Evolutionary conservation across 2,329 filamentous ascomycete genomes (phyloP).

Genomic region (Blumeria graminis): DNA sequence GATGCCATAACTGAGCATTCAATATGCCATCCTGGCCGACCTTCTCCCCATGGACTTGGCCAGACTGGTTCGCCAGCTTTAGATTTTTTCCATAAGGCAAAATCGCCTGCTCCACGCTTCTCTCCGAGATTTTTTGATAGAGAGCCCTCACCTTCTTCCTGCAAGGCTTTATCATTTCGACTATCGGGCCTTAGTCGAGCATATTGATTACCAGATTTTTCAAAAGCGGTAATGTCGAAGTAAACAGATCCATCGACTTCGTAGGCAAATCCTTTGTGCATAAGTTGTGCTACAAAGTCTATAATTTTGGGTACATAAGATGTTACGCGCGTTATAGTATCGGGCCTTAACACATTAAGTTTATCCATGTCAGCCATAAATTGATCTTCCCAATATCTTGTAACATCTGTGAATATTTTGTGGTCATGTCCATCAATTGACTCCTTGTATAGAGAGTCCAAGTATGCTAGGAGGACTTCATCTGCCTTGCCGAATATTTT

Average conservation of each 20-base stretch:
- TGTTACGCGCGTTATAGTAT: slow-evolving; percentile 70
- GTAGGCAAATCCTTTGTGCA: slow-evolving; percentile 73
- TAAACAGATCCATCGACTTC: slow-evolving; percentile 68
- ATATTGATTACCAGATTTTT: slow-evolving; percentile 64
- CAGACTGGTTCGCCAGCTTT: slow-evolving; percentile 84
- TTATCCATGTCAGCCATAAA: slow-evolving; percentile 76
- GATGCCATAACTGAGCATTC: slow-evolving; percentile 94
- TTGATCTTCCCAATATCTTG: slow-evolving; percentile 61
- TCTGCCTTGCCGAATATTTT: slow-evolving; percentile 30
- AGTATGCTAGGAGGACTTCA: slow-evolving; percentile 54
- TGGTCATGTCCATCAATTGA: slow-evolving; percentile 36
- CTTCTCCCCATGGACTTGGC: slow-evolving; percentile 69
- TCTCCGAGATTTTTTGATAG: slow-evolving; percentile 34
- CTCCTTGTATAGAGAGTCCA: slow-evolving; percentile 46
- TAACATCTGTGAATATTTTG: slow-evolving; percentile 65
- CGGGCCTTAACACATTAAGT: slow-evolving; percentile 63
- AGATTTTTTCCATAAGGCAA: slow-evolving; percentile 81
- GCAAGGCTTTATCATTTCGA: slow-evolving; percentile 56
- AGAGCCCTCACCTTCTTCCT: slow-evolving; percentile 76
- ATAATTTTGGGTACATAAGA: slow-evolving; percentile 80
- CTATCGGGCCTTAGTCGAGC: slow-evolving; percentile 69
- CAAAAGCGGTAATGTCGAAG: slow-evolving; percentile 75
- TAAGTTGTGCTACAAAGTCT: slow-evolving; percentile 38
- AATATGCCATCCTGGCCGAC: slow-evolving; percentile 87
- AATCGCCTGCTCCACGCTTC: slow-evolving; percentile 62